These are phyloP conservation scores for Halophytophthora batemanensis DNA, from an alignment of 352 stramenopile genomes.

Conservation along the genomic window DNA sequence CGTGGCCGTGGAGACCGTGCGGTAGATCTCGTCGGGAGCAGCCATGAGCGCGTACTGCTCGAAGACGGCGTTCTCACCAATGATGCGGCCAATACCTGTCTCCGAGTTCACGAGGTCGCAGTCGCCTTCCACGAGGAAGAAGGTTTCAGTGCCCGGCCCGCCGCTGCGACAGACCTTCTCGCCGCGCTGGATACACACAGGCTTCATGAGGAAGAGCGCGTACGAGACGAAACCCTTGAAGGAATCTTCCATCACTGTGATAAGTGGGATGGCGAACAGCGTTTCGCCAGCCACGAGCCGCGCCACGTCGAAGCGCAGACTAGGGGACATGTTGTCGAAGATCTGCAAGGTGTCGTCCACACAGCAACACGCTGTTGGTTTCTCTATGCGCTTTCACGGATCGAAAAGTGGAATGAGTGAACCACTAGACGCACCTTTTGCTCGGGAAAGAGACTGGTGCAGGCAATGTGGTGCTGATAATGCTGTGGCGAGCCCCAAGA, in stretches of 20 bases:
- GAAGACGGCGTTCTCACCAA: conserved; percentile 73
- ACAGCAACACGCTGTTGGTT: neutral
- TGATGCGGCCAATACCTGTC: conserved; percentile 49
- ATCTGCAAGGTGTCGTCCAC: conserved; percentile 32
- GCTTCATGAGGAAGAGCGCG: conserved; percentile 77
- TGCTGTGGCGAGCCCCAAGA: conserved; percentile 34
- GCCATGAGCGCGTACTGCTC: conserved; percentile 84
- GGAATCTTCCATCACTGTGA: conserved; percentile 84
- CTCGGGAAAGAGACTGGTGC: conserved; percentile 75
- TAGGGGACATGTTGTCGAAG: conserved; percentile 79
- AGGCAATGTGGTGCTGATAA: conserved; percentile 67
- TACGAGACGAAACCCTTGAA: conserved; percentile 90
- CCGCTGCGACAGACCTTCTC: conserved; percentile 77
- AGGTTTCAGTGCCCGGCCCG: conserved; percentile 74
- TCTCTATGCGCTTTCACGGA: neutral
- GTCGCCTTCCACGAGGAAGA: conserved; percentile 82
- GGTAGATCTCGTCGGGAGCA: conserved; percentile 64
- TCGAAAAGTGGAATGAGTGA: neutral
- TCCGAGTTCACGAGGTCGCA: conserved; percentile 78
- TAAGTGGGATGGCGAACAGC: conserved; percentile 77
- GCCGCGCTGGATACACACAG: conserved; percentile 58
- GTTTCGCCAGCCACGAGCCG: conserved; percentile 73
- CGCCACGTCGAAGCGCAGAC: conserved; percentile 75
- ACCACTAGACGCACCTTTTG: conserved; percentile 46
- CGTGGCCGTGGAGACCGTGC: conserved; percentile 68